Percentiles rank a stretch among this genome's conserved stretches.
phyloP scores from a whole-genome alignment of 371 early-diverging fungal species.

The Mucor irregularis region DNA sequence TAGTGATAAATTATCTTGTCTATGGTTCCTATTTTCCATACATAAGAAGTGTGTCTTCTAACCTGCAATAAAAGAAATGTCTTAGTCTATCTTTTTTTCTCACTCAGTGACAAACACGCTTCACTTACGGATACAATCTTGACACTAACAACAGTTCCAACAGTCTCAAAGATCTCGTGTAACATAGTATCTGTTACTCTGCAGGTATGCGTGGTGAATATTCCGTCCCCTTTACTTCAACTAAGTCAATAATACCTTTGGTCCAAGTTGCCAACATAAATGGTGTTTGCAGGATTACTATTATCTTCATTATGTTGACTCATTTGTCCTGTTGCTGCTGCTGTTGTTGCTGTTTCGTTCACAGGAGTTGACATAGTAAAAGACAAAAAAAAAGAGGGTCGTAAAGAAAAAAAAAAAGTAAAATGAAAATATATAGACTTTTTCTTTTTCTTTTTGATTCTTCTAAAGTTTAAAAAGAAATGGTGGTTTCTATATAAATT shows the following conservation, averaged over 20 bases:
- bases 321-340: too few relatives aligned
- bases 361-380: slow-evolving; percentile 7
- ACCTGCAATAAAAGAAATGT: slow-evolving; percentile 14
- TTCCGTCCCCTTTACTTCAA: not conserved
- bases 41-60: slow-evolving; percentile 23
- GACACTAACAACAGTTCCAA: slow-evolving; percentile 68
- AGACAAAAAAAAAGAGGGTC: not conserved
- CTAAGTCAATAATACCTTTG: slow-evolving; percentile 46
- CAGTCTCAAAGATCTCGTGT: slow-evolving; percentile 73
- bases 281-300: slow-evolving; percentile 30
- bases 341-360: not conserved
- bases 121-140: slow-evolving; percentile 84
- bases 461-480: too few relatives aligned
- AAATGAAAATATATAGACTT: not conserved
- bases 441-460: not conserved
- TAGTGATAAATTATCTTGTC: not conserved
- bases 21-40: slow-evolving; percentile 1
- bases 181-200: slow-evolving; percentile 75
- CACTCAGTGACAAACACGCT: too few relatives aligned
- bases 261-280: slow-evolving; percentile 91
- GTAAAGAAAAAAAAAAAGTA: slow-evolving; percentile 1
- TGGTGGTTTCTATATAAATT: too few relatives aligned
- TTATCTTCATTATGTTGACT: slow-evolving; percentile 7
- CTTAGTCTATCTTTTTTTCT: too few relatives aligned
- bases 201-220: not conserved